Evolutionary conservation across 2,329 filamentous ascomycete genomes (phyloP).

Genomic region (Gremmenia infestans): DNA sequence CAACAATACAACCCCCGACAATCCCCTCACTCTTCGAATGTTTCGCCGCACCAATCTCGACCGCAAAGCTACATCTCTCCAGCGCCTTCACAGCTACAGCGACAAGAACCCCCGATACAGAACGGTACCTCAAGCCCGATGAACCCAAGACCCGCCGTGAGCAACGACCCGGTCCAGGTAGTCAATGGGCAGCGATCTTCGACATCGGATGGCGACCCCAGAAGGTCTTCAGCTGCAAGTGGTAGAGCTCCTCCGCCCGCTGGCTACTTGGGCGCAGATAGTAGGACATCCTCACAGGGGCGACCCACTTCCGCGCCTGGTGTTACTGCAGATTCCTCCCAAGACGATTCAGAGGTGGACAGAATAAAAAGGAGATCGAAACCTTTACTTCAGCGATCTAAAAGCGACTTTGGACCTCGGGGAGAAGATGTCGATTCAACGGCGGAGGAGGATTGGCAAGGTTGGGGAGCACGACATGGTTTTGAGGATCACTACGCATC

Average conservation of each 20-base stretch:
- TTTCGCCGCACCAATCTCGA: slow-evolving; percentile 23
- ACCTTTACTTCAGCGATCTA: slow-evolving; percentile 36
- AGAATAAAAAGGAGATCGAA: slow-evolving; percentile 20
- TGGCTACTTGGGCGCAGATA: slow-evolving; percentile 4
- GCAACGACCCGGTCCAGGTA: slow-evolving; percentile 22
- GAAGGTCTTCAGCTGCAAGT: slow-evolving; percentile 2
- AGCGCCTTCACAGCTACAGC: slow-evolving; percentile 13
- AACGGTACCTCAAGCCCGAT: slow-evolving; percentile 20
- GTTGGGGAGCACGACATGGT: slow-evolving; percentile 52
- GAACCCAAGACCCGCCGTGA: slow-evolving; percentile 21
- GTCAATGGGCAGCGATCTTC: slow-evolving; percentile 14
- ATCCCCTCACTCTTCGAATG: slow-evolving; percentile 26
- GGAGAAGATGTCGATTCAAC: slow-evolving; percentile 31
- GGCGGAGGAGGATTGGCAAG: slow-evolving; percentile 25
- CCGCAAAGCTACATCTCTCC: slow-evolving; percentile 24
- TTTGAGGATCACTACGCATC: slow-evolving; percentile 70
- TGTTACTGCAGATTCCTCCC: slow-evolving; percentile 23
- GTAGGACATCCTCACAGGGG: slow-evolving; percentile 6
- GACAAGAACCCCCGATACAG: slow-evolving; percentile 17
- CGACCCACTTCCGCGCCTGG: slow-evolving; percentile 23
- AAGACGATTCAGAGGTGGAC: slow-evolving; percentile 27
- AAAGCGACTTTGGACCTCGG: slow-evolving; percentile 47
- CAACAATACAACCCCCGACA: slow-evolving; percentile 28
- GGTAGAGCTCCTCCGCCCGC: not conserved
- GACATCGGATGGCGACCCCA: slow-evolving; percentile 7